These are phyloP conservation scores for Hansenula lynferdii DNA, from an alignment of 1,139 yeast species.

Conservation along the genomic window DNA sequence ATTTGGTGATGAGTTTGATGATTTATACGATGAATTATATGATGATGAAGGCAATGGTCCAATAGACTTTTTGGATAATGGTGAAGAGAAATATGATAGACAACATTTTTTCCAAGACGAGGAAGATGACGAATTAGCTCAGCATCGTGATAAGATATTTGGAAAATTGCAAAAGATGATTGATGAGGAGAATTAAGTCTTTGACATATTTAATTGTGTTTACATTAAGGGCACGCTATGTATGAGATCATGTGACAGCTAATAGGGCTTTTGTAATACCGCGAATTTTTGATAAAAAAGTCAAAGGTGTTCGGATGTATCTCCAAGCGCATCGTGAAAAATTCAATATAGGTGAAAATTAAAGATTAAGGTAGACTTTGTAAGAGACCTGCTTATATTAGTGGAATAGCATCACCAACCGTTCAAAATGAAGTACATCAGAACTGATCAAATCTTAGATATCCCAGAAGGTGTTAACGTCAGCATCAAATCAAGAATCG, in stretches of 20 bases:
- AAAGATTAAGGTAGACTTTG: too few species aligned
- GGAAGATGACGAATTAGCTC: constrained; percentile 54
- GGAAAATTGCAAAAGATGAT: constrained; percentile 50
- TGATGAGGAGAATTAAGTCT: constrained; percentile 14
- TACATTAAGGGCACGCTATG: neutral
- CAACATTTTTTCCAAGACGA: constrained; percentile 50
- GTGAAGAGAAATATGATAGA: constrained; percentile 29
- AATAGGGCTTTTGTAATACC: neutral
- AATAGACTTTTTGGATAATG: constrained; percentile 21
- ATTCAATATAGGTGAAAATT: constrained; percentile 1
- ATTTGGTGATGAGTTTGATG: constrained; percentile 24
- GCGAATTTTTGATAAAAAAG: too few species aligned
- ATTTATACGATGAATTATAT: constrained; percentile 28
- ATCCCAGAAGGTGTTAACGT: constrained; percentile 95
- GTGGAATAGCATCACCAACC: neutral
- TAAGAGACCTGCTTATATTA: neutral
- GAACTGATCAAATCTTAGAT: constrained; percentile 86
- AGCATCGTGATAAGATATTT: constrained; percentile 59
- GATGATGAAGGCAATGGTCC: constrained; percentile 23
- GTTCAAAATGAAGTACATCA: constrained; percentile 40
- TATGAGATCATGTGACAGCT: neutral
- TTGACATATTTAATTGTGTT: neutral
- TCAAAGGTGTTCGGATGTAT: constrained; percentile 1
- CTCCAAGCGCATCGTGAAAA: neutral
- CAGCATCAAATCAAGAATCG: constrained; percentile 84